phyloP scores from a whole-genome alignment of 331 rosid species.

The Erythrophleum ivorense region DNA sequence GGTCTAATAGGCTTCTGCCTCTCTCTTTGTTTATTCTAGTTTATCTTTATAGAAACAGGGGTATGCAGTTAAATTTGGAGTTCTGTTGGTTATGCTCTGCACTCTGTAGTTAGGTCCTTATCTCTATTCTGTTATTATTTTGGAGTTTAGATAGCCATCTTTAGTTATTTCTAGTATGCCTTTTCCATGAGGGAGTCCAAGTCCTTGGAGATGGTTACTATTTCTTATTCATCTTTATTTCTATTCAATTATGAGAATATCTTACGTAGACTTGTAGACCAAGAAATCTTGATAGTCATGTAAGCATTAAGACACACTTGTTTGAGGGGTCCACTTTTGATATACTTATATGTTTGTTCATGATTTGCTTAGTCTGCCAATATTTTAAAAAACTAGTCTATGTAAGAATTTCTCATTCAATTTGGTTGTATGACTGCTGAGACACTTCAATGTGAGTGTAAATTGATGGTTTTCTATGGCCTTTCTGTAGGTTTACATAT shows the following conservation, averaged over 20 bases:
- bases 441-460: neutral
- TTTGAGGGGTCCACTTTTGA: neutral
- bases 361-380: neutral
- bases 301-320: neutral
- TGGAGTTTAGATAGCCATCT: neutral
- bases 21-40: neutral
- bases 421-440: neutral
- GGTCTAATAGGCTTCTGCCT: neutral
- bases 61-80: neutral
- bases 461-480: neutral
- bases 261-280: neutral
- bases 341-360: neutral
- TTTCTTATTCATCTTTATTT: neutral
- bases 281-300: too few relatives aligned
- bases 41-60: neutral
- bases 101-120: neutral
- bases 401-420: neutral
- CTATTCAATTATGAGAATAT: neutral
- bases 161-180: neutral
- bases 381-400: neutral
- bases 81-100: neutral
- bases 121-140: neutral
- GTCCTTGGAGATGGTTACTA: neutral
- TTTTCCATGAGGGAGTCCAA: neutral
- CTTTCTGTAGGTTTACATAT: constrained; percentile 22